Evolutionary conservation across 2,329 filamentous ascomycete species (phyloP), one percentile per base, ranked within the genome.

Genomic region (Fusarium algeriense): DNA sequence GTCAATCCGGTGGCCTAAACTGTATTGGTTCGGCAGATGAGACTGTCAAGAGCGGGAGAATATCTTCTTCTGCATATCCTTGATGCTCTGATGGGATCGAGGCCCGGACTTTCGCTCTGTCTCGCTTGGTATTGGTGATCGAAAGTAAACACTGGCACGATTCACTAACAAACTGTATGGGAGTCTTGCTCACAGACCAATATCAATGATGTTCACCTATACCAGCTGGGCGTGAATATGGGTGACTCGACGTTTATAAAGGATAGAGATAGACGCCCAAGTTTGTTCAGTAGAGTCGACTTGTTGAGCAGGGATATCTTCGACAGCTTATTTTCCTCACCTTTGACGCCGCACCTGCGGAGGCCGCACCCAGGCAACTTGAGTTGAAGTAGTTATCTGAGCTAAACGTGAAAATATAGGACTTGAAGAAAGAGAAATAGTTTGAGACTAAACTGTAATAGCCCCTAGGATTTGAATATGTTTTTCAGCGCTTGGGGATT

Each of bases 251-350:
- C 8, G 30, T 19, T 23, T 43, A 59, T 59, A 48, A 49, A 11
- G 2, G 23, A 26, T 7, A 12, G 40, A 55, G 6, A 11, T 17
- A 10, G 10, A 9, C 13, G 45, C 5, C 28, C 26, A 26, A 11
- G 28, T 38, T 2, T 40, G 10, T 28, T 14, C 15, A 17, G 9
- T 19, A 37, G 34, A 32, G 30, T n/a, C 13, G 15, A 17, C 6
- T 4, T 6, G 30, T 34, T 15, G 14, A n/a, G 12, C 28, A 35
- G 9, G 41, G 62, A 1, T 11, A 0, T 2, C 32, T 49, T 13
- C 61, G 71, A 14, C 34, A 73, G n/a, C 34, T 74, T 26, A 60
- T 73, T 20, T 41, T 71, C 19, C 9, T 71, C 13, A 59, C 67
- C 1, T 67, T 71, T 28, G 50, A 64, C 54, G 56, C 65, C 3